Conservation (phyloP, 1,284 basidiomycete genomes). For the Rhodotorula sp. region DNA sequence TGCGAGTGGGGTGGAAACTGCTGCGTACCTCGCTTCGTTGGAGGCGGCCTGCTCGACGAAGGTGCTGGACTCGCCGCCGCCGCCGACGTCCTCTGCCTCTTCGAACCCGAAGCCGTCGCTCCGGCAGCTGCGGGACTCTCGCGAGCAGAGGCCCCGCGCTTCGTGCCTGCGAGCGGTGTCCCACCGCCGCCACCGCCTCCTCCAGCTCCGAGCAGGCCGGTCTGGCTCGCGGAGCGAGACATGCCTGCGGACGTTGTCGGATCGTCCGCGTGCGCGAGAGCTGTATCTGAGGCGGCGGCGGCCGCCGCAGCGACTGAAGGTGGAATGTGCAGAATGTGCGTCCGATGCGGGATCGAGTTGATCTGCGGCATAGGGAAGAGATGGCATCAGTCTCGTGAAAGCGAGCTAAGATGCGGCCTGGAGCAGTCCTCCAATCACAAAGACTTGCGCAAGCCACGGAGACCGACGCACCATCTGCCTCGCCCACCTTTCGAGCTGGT, state of each 20-base stretch:
- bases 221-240: conserved; percentile 7
- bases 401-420: too few species aligned
- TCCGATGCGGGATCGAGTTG: conserved; percentile 16
- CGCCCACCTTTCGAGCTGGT: conserved; percentile 25
- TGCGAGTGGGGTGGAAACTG: too few species aligned
- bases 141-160: not conserved
- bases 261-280: not conserved
- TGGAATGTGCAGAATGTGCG: conserved; percentile 18
- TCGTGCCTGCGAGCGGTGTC: not conserved
- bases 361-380: conserved; percentile 4
- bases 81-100: not conserved
- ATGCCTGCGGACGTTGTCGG: not conserved
- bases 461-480: conserved; percentile 22
- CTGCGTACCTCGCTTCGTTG: conserved; percentile 1
- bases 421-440: not conserved
- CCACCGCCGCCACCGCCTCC: not conserved
- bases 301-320: not conserved
- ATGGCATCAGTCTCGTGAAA: not conserved
- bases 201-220: not conserved
- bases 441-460: not conserved
- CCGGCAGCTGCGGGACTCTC: not conserved
- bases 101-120: not conserved
- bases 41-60: not conserved
- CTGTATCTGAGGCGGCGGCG: not conserved
- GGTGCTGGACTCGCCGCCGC: not conserved